Percentiles rank a stretch among this genome's conserved stretches.
Conservation (phyloP, 2,329 filamentous ascomycete species). For the Phyllosticta citribraziliensis region DNA sequence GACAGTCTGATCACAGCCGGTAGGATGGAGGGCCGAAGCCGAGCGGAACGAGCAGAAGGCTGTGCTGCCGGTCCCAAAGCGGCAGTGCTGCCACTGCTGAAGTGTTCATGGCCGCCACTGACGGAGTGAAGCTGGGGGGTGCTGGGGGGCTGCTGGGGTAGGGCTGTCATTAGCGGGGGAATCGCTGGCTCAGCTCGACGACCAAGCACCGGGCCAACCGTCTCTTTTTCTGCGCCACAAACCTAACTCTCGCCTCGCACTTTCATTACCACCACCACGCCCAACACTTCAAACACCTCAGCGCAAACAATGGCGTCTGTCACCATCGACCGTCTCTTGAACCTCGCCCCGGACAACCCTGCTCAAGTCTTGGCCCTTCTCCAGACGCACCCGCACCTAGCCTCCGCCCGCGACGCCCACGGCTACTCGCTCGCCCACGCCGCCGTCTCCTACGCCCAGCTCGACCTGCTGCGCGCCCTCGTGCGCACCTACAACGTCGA, state of each 20-base stretch:
- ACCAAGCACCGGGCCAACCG: too few species aligned
- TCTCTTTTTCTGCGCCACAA: neutral
- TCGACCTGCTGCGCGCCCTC: constrained; percentile 66
- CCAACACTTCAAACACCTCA: neutral
- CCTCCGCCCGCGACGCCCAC: constrained; percentile 73
- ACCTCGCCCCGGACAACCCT: constrained; percentile 69
- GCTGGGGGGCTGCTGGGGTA: too few species aligned
- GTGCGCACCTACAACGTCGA: constrained; percentile 71
- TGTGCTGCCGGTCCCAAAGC: neutral
- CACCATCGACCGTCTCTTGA: constrained; percentile 39
- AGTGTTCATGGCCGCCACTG: too few species aligned
- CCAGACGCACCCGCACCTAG: constrained; percentile 62
- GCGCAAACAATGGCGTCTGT: constrained; percentile 19
- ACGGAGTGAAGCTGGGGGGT: too few species aligned
- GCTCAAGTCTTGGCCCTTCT: constrained; percentile 65
- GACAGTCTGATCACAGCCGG: neutral
- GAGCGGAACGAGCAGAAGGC: neutral
- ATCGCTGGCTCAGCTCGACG: too few species aligned
- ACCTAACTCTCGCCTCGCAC: too few species aligned
- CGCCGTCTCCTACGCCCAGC: constrained; percentile 82
- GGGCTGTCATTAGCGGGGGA: too few species aligned
- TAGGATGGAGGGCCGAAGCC: neutral
- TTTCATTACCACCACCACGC: neutral
- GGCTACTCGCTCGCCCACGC: constrained; percentile 94
- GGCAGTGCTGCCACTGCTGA: too few species aligned